Percentiles rank a stretch among this genome's conserved stretches.
Conservation (phyloP, 2,329 filamentous ascomycete genomes). For the Coleophoma crateriformis region DNA sequence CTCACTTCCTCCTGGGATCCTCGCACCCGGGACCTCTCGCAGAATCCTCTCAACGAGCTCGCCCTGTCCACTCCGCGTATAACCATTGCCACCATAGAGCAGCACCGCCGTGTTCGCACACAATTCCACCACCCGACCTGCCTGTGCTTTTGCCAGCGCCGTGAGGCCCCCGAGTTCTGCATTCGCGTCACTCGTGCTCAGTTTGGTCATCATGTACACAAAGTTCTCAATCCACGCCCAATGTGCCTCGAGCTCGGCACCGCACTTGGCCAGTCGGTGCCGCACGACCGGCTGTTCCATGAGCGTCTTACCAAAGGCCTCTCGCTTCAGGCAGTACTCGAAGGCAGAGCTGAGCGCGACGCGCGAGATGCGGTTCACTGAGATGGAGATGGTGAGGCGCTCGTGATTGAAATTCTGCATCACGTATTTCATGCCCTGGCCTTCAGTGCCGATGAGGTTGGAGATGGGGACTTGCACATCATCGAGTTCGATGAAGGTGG, state of each 20-base stretch:
- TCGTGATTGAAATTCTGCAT: conserved; percentile 83
- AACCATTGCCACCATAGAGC: conserved; percentile 71
- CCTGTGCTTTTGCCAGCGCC: conserved; percentile 66
- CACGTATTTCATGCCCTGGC: conserved; percentile 66
- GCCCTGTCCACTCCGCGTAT: conserved; percentile 60
- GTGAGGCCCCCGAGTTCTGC: conserved; percentile 65
- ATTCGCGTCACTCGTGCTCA: conserved; percentile 55
- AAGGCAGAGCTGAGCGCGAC: conserved; percentile 56
- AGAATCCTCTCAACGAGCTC: conserved; percentile 47
- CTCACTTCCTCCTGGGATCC: conserved; percentile 65
- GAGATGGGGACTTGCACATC: conserved; percentile 66
- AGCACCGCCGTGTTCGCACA: conserved; percentile 65
- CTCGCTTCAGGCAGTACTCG: conserved; percentile 58
- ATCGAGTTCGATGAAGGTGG: conserved; percentile 71
- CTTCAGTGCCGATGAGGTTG: conserved; percentile 66
- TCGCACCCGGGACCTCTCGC: conserved; percentile 61
- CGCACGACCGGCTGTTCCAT: conserved; percentile 72
- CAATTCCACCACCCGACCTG: conserved; percentile 66
- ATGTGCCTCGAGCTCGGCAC: conserved; percentile 61
- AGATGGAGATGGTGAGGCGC: conserved; percentile 60
- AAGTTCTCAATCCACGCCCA: conserved; percentile 71
- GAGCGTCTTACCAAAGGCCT: conserved; percentile 62
- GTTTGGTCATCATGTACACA: conserved; percentile 59
- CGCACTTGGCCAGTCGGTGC: conserved; percentile 66
- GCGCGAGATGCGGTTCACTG: conserved; percentile 54